Percentiles rank a stretch among this genome's conserved stretches.
phyloP scores from a whole-genome alignment of 306 rosid species.

The Vigna angularis region DNA sequence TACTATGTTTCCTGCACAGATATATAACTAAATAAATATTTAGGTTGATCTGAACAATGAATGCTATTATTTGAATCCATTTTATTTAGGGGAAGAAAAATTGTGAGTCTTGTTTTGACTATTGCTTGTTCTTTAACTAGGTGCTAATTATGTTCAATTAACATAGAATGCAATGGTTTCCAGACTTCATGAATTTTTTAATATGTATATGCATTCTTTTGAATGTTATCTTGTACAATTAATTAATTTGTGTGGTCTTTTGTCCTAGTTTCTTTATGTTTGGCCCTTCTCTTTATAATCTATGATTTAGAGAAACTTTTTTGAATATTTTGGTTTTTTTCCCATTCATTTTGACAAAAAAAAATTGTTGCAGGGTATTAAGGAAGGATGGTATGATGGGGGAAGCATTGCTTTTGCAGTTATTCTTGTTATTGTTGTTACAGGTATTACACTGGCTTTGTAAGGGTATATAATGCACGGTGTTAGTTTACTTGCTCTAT shows the following conservation, averaged over 20 bases:
- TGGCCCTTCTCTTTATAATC: conserved; percentile 3
- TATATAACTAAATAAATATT: not conserved
- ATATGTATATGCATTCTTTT: not conserved
- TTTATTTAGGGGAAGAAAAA: not conserved
- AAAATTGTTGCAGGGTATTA: conserved; percentile 70
- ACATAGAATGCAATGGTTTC: conserved; percentile 3
- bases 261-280: not conserved
- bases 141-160: conserved; percentile 4
- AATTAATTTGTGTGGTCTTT: not conserved
- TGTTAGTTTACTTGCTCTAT: conserved; percentile 3
- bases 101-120: not conserved
- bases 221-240: not conserved
- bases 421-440: conserved; percentile 86
- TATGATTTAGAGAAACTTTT: conserved; percentile 33
- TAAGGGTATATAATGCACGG: not conserved
- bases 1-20: not conserved
- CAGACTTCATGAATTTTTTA: not conserved
- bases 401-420: conserved; percentile 99
- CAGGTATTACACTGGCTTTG: conserved; percentile 63
- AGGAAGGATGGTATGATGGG: conserved; percentile 99
- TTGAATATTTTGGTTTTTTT: conserved; percentile 18
- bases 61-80: conserved; percentile 1
- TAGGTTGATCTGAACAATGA: conserved; percentile 4
- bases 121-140: not conserved
- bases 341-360: conserved; percentile 1